Evolutionary conservation across 2,329 filamentous ascomycete species (phyloP).

Genomic region (Dryadomyces quercus-mongolicae): DNA sequence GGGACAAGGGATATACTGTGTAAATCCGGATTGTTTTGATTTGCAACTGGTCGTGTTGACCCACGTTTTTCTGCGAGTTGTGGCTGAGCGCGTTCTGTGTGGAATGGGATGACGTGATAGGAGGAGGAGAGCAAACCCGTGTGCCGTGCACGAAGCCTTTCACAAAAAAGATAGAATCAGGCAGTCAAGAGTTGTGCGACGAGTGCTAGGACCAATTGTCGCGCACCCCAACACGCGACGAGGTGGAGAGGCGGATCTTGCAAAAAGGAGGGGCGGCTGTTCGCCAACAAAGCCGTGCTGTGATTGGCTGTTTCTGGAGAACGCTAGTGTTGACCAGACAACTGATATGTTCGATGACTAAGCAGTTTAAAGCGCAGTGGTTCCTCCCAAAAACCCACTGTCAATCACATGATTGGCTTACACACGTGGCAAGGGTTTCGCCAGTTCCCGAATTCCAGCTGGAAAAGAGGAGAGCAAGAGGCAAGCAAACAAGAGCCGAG

Average conservation of each 20-base stretch:
- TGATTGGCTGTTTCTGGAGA: background rate
- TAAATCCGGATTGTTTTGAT: background rate
- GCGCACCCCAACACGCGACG: no score
- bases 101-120: background rate
- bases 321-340: background rate
- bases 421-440: background rate
- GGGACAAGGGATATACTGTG: background rate
- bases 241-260: no score
- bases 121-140: background rate
- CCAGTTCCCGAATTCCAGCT: background rate
- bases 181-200: no score
- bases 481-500: background rate
- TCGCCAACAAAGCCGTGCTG: no score
- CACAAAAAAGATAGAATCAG: no score
- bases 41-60: background rate
- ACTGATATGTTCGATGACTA: background rate
- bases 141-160: no score
- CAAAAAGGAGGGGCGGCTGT: no score
- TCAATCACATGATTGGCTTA: background rate
- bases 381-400: background rate
- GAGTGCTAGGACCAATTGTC: no score
- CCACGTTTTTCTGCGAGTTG: background rate
- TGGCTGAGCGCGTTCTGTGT: background rate
- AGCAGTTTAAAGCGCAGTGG: background rate
- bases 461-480: background rate